These are phyloP conservation scores for Talinum fruticosum DNA, from an alignment of 148 eudicot species.

Conservation along the genomic window DNA sequence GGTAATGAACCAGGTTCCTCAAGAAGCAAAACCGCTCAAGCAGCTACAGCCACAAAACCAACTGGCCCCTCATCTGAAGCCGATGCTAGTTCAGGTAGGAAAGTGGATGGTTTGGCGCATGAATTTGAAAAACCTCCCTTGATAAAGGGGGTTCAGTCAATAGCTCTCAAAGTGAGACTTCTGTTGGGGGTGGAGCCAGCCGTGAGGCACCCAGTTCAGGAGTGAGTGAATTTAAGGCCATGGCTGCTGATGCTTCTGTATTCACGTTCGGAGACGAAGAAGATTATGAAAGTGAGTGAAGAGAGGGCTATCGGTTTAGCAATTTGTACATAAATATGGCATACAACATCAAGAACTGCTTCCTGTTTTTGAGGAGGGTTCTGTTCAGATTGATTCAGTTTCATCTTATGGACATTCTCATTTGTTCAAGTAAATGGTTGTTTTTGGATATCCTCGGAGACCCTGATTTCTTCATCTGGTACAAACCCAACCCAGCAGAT, in stretches of 20 bases:
- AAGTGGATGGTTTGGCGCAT: slow-evolving; percentile 43
- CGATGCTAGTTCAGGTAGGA: slow-evolving; percentile 29
- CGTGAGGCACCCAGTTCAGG: slow-evolving; percentile 38
- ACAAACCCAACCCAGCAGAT: slow-evolving; percentile 11
- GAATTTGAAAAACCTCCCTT: slow-evolving; percentile 60
- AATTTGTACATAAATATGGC: slow-evolving; percentile 42
- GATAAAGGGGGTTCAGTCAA: slow-evolving; percentile 33
- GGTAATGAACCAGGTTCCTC: slow-evolving; percentile 50
- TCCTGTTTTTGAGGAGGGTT: slow-evolving; percentile 8
- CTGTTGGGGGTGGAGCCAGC: slow-evolving; percentile 21
- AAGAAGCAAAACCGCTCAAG: slow-evolving; percentile 35
- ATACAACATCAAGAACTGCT: slow-evolving; percentile 21
- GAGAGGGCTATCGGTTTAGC: slow-evolving; percentile 1
- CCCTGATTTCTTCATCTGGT: slow-evolving; percentile 7
- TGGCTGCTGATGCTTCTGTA: slow-evolving; percentile 99
- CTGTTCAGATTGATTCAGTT: slow-evolving; percentile 8
- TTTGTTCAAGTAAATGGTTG: slow-evolving; percentile 7
- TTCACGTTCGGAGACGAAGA: slow-evolving; percentile 96
- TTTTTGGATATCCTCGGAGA: background rate
- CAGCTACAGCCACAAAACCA: slow-evolving; percentile 25
- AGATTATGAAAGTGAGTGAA: slow-evolving; percentile 80
- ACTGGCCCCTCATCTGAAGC: slow-evolving; percentile 34
- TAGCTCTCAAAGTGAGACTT: slow-evolving; percentile 35
- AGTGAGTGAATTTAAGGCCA: slow-evolving; percentile 89
- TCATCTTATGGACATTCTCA: background rate